phyloP scores from a whole-genome alignment of 2,329 filamentous ascomycete species.

The Gnomoniopsis smithogilvyi region DNA sequence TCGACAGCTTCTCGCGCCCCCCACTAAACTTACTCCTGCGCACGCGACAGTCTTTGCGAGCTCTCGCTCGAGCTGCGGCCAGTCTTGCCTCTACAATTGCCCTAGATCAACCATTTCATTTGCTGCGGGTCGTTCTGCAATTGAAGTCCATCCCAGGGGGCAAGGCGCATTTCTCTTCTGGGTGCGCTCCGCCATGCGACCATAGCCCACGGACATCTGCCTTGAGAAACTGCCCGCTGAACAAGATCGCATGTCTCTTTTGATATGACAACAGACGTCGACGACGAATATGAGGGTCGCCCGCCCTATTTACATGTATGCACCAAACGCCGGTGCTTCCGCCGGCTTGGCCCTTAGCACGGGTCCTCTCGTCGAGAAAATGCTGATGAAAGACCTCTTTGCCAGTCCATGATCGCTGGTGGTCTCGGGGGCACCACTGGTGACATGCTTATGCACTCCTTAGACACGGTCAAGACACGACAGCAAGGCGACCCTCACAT shows the following conservation, averaged over 20 bases:
- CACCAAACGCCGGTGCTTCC: constrained; percentile 6
- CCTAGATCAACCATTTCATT: background rate
- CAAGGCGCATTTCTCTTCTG: constrained; percentile 6
- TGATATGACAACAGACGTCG: constrained; percentile 33
- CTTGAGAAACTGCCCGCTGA: background rate
- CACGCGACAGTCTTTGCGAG: constrained; percentile 11
- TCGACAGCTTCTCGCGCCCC: background rate
- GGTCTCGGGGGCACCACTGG: constrained; percentile 89
- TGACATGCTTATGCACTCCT: constrained; percentile 97
- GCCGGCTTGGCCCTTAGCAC: background rate
- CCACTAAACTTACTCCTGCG: background rate
- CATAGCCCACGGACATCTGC: constrained; percentile 1
- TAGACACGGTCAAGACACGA: constrained; percentile 97
- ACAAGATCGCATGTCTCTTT: constrained; percentile 11
- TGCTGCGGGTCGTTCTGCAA: background rate
- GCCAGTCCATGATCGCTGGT: constrained; percentile 89
- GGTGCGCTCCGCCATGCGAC: constrained; percentile 10
- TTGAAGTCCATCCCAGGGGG: constrained; percentile 6
- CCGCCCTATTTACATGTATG: constrained; percentile 64
- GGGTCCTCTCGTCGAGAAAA: constrained; percentile 11
- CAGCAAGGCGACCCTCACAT: constrained; percentile 95
- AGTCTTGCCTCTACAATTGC: background rate
- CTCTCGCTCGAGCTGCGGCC: constrained; percentile 10
- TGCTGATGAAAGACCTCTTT: constrained; percentile 12
- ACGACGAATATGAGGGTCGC: constrained; percentile 50